Conservation (phyloP, 139 green algal genomes). For the Picochlorum sp. region DNA sequence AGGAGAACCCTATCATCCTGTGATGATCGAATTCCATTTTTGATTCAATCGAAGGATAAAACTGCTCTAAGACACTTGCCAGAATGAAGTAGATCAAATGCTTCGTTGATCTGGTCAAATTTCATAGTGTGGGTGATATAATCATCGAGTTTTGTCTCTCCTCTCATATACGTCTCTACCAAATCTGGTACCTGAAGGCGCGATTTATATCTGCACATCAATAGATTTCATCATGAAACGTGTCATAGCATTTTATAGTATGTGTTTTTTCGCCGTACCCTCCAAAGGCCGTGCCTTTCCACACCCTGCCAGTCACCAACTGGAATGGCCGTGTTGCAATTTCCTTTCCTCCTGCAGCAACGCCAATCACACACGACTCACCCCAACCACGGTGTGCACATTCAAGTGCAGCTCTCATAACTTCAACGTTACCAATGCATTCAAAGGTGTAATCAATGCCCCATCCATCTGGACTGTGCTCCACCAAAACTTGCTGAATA, state of each 20-base stretch:
- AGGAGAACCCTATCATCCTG: slow-evolving; percentile 2
- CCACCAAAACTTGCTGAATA: slow-evolving; percentile 72
- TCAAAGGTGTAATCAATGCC: slow-evolving; percentile 95
- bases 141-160: slow-evolving; percentile 76
- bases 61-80: slow-evolving; percentile 85
- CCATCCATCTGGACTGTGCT: slow-evolving; percentile 72
- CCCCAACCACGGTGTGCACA: slow-evolving; percentile 84
- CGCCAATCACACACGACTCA: slow-evolving; percentile 59
- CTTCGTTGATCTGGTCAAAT: slow-evolving; percentile 85
- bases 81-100: slow-evolving; percentile 87
- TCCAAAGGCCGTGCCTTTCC: slow-evolving; percentile 94
- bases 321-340: slow-evolving; percentile 81
- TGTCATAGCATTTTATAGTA: slow-evolving; percentile 33
- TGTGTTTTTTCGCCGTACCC: slow-evolving; percentile 24
- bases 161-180: slow-evolving; percentile 73
- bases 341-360: slow-evolving; percentile 44
- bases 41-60: slow-evolving; percentile 35
- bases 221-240: neutral
- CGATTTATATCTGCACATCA: slow-evolving; percentile 20
- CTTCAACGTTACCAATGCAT: slow-evolving; percentile 81
- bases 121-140: slow-evolving; percentile 89
- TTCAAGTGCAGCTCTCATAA: slow-evolving; percentile 95
- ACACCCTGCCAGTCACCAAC: slow-evolving; percentile 83
- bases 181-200: slow-evolving; percentile 73
- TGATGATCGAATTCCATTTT: neutral